phyloP scores from a whole-genome alignment of 179 eudicot species.

The Silene coronaria region DNA sequence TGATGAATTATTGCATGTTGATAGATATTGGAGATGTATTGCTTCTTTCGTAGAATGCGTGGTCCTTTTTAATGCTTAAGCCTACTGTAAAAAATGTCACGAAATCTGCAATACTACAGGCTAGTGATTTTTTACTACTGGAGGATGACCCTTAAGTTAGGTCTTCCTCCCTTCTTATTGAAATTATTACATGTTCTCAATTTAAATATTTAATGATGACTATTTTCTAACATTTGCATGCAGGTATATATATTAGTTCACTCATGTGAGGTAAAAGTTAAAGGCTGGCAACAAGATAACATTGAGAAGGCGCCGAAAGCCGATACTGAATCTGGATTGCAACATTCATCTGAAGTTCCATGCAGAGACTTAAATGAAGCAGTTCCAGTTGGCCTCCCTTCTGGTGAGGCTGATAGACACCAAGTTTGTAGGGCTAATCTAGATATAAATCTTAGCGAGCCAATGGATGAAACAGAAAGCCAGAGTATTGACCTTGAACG shows the following conservation, averaged over 20 bases:
- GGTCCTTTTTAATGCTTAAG: not conserved
- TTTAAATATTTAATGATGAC: constrained; percentile 9
- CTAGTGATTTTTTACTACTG: not conserved
- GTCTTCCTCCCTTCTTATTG: not conserved
- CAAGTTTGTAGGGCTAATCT: constrained; percentile 34
- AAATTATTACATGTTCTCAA: not conserved
- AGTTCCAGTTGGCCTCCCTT: constrained; percentile 25
- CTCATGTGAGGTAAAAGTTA: constrained; percentile 44
- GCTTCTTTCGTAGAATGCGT: not conserved
- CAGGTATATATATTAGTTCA: constrained; percentile 91
- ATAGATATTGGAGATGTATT: not conserved
- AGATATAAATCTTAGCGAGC: constrained; percentile 36
- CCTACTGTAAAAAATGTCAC: constrained; percentile 5
- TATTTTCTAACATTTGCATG: constrained; percentile 8
- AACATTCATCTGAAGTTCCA: constrained; percentile 29
- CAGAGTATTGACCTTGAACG: constrained; percentile 32
- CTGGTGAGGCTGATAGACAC: constrained; percentile 30
- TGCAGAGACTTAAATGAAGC: constrained; percentile 32
- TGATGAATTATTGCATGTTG: not conserved
- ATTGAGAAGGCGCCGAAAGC: constrained; percentile 34
- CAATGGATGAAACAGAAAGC: constrained; percentile 30
- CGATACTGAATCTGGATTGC: constrained; percentile 33
- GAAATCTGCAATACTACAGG: not conserved
- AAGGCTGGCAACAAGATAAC: constrained; percentile 40
- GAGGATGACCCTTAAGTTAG: constrained; percentile 3